Evolutionary conservation across 139 green algal species (phyloP), one percentile per base, ranked within the genome.

Genomic region (Chlamydomonas incerta): DNA sequence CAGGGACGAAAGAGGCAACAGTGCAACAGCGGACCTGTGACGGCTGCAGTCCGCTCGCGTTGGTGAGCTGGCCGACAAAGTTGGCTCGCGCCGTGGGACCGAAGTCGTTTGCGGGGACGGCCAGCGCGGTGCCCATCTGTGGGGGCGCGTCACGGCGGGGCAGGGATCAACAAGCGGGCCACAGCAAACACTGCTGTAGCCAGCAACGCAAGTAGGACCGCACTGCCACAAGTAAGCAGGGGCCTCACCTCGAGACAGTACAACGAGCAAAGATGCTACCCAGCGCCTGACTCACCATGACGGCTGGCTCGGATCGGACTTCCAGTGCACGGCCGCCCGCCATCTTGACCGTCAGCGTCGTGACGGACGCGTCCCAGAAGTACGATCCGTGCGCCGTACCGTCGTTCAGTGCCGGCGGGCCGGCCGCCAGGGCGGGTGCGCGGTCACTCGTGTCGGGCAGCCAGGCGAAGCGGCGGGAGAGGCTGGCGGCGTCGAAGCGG

Each of bases 341-440:
- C 63, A 91, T 50, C 83, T 91, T 91, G 28, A 91, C 72, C 10
- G 58, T 79, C 33, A 91, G 33, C 35, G 79, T 23, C 8, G 83
- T 82, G 3, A n/a, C 82, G 31, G 73, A 67, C 24, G 88, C 79
- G 35, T 91, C 88, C 88, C 88, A 91, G 66, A 74, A 87, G 72
- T 87, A 91, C 31, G 80, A 73, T 15, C 88, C 88, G 41, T 91
- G 88, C n/a, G 23, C 57, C 11, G 37, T 58, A 0, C 79, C 85
- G 70, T 89, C 85, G 50, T 73, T 60, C 31, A 89, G n/a, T 8
- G 15, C 15, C 5, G 74, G 74, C 28, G 74, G 57, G 13, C n/a
- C 31, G 14, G 57, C 10, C 57, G 24, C 21, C 17, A 18, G 57
- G 9, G 55, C 57, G 21, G 21, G 6, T 8, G 41, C 41, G 41